Conservation (phyloP, 306 rosid genomes). For the Inga laurina region DNA sequence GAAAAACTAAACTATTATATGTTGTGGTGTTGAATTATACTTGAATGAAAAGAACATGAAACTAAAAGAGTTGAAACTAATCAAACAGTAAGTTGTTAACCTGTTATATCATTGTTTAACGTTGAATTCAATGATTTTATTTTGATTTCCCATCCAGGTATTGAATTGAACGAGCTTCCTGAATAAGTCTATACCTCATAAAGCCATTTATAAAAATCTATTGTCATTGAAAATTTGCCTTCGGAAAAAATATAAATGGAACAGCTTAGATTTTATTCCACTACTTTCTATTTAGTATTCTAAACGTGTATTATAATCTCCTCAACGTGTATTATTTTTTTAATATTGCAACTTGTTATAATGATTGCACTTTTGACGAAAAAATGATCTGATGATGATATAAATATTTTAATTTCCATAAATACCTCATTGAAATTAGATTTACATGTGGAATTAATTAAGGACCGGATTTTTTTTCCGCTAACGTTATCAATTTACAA, state of each 20-base stretch:
- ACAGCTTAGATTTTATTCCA: not conserved
- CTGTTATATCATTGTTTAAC: not conserved
- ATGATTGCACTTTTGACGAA: not conserved
- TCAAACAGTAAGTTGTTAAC: not conserved
- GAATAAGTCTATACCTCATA: not conserved
- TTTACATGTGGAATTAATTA: not conserved
- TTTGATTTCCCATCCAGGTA: not conserved
- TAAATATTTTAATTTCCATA: no score
- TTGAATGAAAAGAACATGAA: not conserved
- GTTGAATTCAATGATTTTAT: not conserved
- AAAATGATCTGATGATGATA: not conserved
- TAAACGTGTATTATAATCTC: not conserved
- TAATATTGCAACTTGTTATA: not conserved
- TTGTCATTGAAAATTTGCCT: not conserved
- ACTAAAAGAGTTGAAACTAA: not conserved
- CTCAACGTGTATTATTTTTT: not conserved
- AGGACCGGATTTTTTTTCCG: not conserved
- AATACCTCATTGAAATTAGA: not conserved
- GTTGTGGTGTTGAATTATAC: not conserved
- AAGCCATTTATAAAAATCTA: not conserved
- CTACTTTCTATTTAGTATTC: not conserved
- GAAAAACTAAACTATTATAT: no score
- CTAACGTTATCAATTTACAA: not conserved
- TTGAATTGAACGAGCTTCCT: not conserved
- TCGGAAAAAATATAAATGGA: not conserved